Base-by-base conservation (phyloP, 192 early-diverging fungal species). In the Rhizoclosmatium sp. region DNA sequence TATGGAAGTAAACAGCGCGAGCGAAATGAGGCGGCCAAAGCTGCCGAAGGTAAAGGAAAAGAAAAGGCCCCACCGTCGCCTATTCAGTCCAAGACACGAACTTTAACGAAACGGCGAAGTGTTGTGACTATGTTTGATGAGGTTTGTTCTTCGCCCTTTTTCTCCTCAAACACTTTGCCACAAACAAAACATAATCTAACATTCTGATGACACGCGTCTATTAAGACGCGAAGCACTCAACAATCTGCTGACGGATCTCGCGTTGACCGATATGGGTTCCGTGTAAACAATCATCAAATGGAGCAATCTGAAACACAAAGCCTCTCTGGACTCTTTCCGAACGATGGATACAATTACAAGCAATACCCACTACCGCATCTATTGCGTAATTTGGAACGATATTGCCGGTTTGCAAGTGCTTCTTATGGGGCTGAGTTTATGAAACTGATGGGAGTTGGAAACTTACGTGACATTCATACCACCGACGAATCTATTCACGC, bases 341-440 rank as follows among this genome's bases (percentile, higher is more conserved):
- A 66, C 51, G 75, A 61, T 5, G 9, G 40, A 19, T 31, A 46
- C 44, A 58, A 31, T 9, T 78, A 69, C 59, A 46, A 90, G 31
- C 59, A 79, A 62, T 84, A 69, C 23, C 84, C 84, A 5, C 46
- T 75, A 14, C 78, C 71, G 1, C 66, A 72, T 47, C 65, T 85
- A 2, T 46, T 85, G 31, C 81, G 58, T 12, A 85, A 84, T 31
- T 75, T 86, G 2, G 66, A 79, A 16, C 76, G 88, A 42, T 89
- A 85, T 62, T 81, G 79, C 16, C 78, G 84, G 44, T 89, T 89
- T 81, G 82, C 83, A 10, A 73, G 79, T 56, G 88, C 81, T 2
- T 82, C 85, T 10, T 88, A 89, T 51, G 86, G 83, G 3, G 78
- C 83, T 2, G 78, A 74, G 5, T 75, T 83, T 4, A 78, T 85